A percentile compares a stretch with the other conserved stretches of the same genome.
These are phyloP conservation scores for Penicillium coffeae DNA, from an alignment of 495 filamentous ascomycete genomes.

Conservation along the genomic window DNA sequence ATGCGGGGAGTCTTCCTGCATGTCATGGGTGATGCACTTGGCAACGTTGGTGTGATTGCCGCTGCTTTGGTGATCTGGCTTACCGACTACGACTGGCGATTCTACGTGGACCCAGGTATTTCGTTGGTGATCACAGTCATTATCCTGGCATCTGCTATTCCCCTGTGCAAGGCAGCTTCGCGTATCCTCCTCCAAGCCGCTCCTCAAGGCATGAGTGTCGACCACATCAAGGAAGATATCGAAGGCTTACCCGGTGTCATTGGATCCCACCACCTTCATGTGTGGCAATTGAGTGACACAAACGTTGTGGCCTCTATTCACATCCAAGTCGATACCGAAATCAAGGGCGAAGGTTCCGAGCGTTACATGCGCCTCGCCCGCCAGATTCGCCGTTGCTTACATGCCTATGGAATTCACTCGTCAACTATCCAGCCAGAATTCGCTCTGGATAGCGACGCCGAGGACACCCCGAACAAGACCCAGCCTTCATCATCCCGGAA, in stretches of 20 bases:
- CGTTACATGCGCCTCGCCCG: slow-evolving; percentile 86
- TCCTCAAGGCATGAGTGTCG: slow-evolving; percentile 77
- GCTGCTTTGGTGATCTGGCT: slow-evolving; percentile 92
- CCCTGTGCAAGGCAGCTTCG: slow-evolving; percentile 88
- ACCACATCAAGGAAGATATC: slow-evolving; percentile 91
- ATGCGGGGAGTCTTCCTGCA: slow-evolving; percentile 98
- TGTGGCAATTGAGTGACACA: slow-evolving; percentile 94
- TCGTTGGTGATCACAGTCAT: slow-evolving; percentile 96
- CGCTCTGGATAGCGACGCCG: slow-evolving; percentile 57
- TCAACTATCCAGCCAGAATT: slow-evolving; percentile 98
- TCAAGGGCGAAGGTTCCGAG: slow-evolving; percentile 65
- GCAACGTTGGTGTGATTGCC: slow-evolving; percentile 94
- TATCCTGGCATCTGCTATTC: slow-evolving; percentile 86
- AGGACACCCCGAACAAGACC: slow-evolving; percentile 31
- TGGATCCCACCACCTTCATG: slow-evolving; percentile 91
- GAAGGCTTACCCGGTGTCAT: slow-evolving; percentile 75
- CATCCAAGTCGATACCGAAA: slow-evolving; percentile 78
- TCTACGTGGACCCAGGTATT: slow-evolving; percentile 86
- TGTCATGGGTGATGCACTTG: slow-evolving; percentile 92
- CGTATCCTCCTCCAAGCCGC: slow-evolving; percentile 92
- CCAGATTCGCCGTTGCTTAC: slow-evolving; percentile 76
- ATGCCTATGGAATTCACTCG: slow-evolving; percentile 95
- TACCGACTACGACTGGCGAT: slow-evolving; percentile 61
- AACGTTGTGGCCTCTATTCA: slow-evolving; percentile 90
- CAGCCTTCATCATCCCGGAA: slow-evolving; percentile 24